Base-by-base conservation (phyloP, 129 eudicot species). In the Artemisia annua region DNA sequence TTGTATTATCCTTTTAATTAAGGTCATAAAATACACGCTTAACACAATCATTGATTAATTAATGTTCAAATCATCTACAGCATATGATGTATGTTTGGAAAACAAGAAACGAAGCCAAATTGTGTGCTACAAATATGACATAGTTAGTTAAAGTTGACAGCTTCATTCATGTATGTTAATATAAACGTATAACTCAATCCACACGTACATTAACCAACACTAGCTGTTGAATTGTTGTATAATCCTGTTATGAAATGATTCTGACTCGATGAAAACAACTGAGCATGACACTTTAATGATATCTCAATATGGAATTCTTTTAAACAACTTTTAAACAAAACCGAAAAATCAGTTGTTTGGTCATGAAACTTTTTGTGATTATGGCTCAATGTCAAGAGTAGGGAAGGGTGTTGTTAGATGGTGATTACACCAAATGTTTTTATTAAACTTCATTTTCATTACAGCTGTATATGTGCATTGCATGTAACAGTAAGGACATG, bases 381-480 rank as follows among this genome's bases (percentile, higher is more conserved):
- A 63, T 74, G 63, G 71, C 5, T 46, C 54, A 64, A 28, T 75
- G 51, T 57, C 51, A 67, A 26, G 39, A 3, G 74, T 56, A 58
- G 58, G 80, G 26, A 63, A 30, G 30, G 6, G 26, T 6, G 26
- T 26, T 73, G 61, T 67, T 76, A 49, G 53, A 24, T 69, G 7
- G 14, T 58, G 44, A 77, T 70, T 43, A 50, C 60, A 62, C 53
- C 71, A 70, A 78, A 16, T 62, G 65, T 28, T 66, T 63, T 14
- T 18, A 62, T 52, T 61, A 54, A 62, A 71, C 77, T 54, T 71
- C 67, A 54, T 64, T 78, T 71, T 78, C 82, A 49, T 0, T 78
- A 71, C 82, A 78, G 82, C 82, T 78, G 81, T 67, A 17, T 22
- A 15, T 46, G 35, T 22, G 63, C 53, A 66, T 67, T 78, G 82